Percentiles rank a stretch among this genome's conserved stretches.
Conservation (phyloP, 495 filamentous ascomycete species). For the Bacidia gigantensis region DNA sequence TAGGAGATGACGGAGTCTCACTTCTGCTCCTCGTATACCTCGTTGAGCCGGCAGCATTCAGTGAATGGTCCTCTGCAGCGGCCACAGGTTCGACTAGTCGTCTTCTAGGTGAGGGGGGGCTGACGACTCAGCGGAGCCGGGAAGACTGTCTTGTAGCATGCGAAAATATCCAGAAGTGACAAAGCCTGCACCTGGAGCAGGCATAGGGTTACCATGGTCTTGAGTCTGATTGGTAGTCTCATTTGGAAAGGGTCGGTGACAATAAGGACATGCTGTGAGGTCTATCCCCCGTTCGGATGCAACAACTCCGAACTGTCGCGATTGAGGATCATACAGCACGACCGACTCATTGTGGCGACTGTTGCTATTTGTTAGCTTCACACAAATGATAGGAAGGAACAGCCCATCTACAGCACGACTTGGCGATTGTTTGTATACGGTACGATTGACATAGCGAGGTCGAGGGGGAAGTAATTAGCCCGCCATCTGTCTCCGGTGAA, state of each 20-base stretch:
- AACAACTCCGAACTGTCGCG: constrained; percentile 70
- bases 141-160: constrained; percentile 59
- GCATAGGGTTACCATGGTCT: constrained; percentile 23
- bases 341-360: constrained; percentile 88
- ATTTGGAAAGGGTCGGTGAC: constrained; percentile 63
- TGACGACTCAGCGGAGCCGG: constrained; percentile 35
- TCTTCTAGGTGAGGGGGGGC: constrained; percentile 36
- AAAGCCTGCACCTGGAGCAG: constrained; percentile 47
- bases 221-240: constrained; percentile 28
- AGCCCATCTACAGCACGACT: constrained; percentile 35
- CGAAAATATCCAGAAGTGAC: constrained; percentile 86
- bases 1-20: constrained; percentile 29
- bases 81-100: constrained; percentile 37
- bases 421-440: constrained; percentile 29
- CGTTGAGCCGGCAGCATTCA: constrained; percentile 17
- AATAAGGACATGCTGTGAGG: constrained; percentile 69
- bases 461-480: no score
- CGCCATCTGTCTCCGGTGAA: no score
- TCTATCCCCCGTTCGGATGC: constrained; percentile 34
- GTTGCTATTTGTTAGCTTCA: constrained; percentile 1
- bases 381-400: neutral
- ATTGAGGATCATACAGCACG: constrained; percentile 77
- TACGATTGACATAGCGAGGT: constrained; percentile 17
- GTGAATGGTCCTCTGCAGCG: constrained; percentile 24
- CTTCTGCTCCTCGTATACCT: constrained; percentile 41